Percentiles rank a stretch among this genome's conserved stretches.
These are phyloP conservation scores for Gaeumannomyces sp. DNA, from an alignment of 2,329 filamentous ascomycete species.

Conservation along the genomic window DNA sequence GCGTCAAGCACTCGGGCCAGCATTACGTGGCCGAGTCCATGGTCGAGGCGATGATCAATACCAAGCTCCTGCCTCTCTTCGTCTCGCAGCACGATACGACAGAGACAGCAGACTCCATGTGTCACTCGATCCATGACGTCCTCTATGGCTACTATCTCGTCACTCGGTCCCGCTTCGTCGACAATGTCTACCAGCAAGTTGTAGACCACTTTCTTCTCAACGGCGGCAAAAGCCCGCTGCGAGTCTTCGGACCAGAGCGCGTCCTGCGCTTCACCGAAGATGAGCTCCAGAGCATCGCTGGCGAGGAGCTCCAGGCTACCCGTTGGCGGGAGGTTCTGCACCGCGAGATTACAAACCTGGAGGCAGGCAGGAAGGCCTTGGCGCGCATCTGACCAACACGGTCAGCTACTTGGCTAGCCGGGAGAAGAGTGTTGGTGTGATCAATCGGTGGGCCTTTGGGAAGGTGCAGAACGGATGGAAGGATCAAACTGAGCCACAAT, in stretches of 20 bases:
- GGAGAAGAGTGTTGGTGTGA: background rate
- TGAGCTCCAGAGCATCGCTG: background rate
- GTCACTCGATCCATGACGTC: constrained; percentile 51
- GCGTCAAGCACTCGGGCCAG: too few relatives aligned
- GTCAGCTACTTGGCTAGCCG: too few relatives aligned
- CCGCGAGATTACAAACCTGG: constrained; percentile 38
- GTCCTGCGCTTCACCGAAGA: constrained; percentile 36
- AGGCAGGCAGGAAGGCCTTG: constrained; percentile 23
- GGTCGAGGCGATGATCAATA: too few relatives aligned
- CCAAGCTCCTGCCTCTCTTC: too few relatives aligned
- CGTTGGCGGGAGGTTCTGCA: constrained; percentile 25
- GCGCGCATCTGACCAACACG: background rate
- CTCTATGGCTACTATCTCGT: constrained; percentile 57
- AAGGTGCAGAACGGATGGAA: background rate
- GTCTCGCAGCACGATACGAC: too few relatives aligned
- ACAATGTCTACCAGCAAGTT: constrained; percentile 53
- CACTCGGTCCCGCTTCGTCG: constrained; percentile 53
- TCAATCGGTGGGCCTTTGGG: background rate
- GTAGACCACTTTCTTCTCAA: constrained; percentile 46
- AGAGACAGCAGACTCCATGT: background rate
- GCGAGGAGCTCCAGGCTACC: background rate
- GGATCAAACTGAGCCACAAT: too few relatives aligned
- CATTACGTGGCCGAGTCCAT: too few relatives aligned
- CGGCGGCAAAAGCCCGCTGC: constrained; percentile 42
- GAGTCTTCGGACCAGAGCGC: constrained; percentile 43